phyloP scores from a whole-genome alignment of 768 basidiomycete species.

The Amanita exitialis region DNA sequence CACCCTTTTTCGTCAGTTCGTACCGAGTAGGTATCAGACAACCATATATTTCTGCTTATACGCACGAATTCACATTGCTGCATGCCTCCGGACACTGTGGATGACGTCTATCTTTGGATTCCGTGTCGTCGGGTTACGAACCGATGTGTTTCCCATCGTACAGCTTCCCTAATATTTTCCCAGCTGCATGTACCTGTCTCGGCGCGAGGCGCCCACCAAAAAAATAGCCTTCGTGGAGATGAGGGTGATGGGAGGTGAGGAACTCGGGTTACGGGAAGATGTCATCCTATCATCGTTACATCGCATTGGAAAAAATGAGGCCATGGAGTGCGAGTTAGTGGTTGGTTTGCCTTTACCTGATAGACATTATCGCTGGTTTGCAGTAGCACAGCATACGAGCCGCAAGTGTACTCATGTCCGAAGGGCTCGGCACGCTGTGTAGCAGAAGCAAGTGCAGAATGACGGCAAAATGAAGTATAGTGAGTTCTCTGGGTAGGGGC shows the following conservation, averaged over 20 bases:
- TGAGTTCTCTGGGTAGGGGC: slow-evolving; percentile 1
- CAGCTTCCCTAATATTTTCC: not conserved
- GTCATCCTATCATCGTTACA: not conserved
- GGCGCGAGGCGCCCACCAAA: not conserved
- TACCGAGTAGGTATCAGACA: not conserved
- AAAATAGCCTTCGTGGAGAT: not conserved
- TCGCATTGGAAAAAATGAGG: not conserved
- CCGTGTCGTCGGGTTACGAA: not conserved
- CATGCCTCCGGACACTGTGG: not conserved
- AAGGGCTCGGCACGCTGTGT: not conserved
- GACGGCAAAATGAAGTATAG: not conserved
- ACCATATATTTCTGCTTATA: not conserved
- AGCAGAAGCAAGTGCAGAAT: not conserved
- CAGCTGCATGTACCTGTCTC: not conserved
- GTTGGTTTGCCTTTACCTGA: not conserved
- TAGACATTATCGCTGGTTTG: not conserved
- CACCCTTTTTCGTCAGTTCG: not conserved
- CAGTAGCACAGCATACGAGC: not conserved
- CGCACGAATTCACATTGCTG: not conserved
- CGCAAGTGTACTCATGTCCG: not conserved
- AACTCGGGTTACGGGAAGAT: not conserved
- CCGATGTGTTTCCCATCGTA: not conserved
- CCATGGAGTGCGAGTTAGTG: not conserved
- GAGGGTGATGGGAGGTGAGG: not conserved
- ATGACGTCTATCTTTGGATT: not conserved